phyloP scores from a whole-genome alignment of 108 stramenopile species.

The Stephanodiscus triporus region DNA sequence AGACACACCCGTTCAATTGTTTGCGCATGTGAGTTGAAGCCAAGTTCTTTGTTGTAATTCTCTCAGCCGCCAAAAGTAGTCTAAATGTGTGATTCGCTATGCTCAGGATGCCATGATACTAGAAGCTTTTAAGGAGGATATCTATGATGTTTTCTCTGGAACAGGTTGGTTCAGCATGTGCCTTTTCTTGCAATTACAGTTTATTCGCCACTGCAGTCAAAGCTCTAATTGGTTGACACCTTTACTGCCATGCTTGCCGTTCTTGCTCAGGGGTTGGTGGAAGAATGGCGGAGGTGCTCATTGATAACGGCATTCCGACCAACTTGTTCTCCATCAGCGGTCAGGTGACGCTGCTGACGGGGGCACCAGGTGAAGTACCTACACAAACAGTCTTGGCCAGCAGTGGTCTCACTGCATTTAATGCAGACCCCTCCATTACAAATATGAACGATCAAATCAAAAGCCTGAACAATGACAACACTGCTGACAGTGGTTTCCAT shows the following conservation, averaged over 20 bases:
- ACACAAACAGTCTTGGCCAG: constrained; percentile 29
- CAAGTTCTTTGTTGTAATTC: neutral
- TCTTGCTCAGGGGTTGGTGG: constrained; percentile 51
- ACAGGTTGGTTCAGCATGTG: constrained; percentile 37
- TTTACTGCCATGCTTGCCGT: neutral
- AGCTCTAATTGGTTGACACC: neutral
- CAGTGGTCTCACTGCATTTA: constrained; percentile 37
- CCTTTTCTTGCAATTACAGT: constrained; percentile 6
- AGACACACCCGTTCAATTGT: constrained; percentile 48
- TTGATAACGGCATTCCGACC: constrained; percentile 15
- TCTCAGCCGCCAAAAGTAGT: neutral
- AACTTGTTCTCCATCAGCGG: constrained; percentile 48
- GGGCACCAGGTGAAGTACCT: constrained; percentile 28
- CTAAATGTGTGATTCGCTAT: neutral
- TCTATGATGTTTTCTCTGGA: constrained; percentile 27
- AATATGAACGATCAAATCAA: constrained; percentile 47
- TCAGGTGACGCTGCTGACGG: constrained; percentile 24
- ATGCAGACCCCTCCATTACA: constrained; percentile 28
- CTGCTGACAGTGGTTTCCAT: constrained; percentile 47
- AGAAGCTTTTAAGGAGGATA: constrained; percentile 51
- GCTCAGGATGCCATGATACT: constrained; percentile 42
- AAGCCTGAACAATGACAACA: constrained; percentile 54
- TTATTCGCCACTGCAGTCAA: neutral
- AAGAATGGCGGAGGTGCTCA: constrained; percentile 52
- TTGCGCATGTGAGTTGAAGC: constrained; percentile 47